A percentile compares a stretch with the other conserved stretches of the same genome.
Conservation (phyloP, 768 basidiomycete species). For the Russula sp. region DNA sequence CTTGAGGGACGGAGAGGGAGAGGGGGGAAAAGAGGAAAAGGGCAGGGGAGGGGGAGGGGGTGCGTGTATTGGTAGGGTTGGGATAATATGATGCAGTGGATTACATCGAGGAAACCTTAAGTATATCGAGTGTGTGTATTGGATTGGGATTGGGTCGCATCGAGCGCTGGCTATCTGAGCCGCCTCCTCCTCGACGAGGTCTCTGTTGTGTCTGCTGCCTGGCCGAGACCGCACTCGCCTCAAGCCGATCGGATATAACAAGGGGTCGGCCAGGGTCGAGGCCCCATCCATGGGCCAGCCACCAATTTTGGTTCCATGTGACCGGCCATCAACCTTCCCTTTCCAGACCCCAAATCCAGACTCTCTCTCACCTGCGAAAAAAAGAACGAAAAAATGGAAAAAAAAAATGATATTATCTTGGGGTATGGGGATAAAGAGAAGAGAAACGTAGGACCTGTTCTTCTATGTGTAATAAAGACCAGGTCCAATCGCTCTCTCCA, state of each 20-base stretch:
- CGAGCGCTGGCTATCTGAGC: too few species aligned
- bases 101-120: constrained; percentile 15
- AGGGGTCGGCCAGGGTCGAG: constrained; percentile 1
- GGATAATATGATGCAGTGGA: constrained; percentile 8
- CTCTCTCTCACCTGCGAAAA: not conserved
- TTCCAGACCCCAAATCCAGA: constrained; percentile 7
- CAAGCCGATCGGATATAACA: constrained; percentile 15
- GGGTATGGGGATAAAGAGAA: not conserved
- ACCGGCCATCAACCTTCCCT: not conserved
- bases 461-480: too few species aligned
- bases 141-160: not conserved
- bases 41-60: not conserved
- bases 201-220: not conserved
- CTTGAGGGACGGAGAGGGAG: too few species aligned
- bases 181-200: too few species aligned
- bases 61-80: not conserved
- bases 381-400: not conserved
- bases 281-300: not conserved
- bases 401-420: not conserved
- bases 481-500: too few species aligned
- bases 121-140: constrained; percentile 6
- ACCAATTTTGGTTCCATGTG: not conserved
- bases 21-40: not conserved
- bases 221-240: constrained; percentile 10
- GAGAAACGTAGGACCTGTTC: too few species aligned